Evolutionary conservation across 164 flowering plant genomes (phyloP).

Genomic region (grape (Vitis vinifera)): DNA sequence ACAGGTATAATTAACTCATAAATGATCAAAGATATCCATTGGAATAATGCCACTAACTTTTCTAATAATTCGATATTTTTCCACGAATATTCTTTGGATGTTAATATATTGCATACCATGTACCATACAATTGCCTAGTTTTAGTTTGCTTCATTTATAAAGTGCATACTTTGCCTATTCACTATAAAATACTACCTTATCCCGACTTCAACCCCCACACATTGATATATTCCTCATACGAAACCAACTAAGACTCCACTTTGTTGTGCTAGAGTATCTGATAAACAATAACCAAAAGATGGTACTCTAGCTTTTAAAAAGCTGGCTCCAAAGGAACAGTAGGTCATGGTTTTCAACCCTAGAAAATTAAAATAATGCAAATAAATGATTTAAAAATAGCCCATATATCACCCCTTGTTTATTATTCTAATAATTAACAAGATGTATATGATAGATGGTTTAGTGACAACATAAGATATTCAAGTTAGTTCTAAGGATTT

Average conservation of each 20-base stretch:
- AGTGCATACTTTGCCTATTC: too few species aligned
- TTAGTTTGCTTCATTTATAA: too few species aligned
- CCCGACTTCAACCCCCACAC: not conserved
- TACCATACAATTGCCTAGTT: too few species aligned
- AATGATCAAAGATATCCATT: too few species aligned
- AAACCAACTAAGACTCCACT: slow-evolving; percentile 35
- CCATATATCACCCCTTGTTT: not conserved
- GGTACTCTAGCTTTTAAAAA: slow-evolving; percentile 14
- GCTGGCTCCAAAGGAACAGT: slow-evolving; percentile 12
- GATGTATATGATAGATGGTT: not conserved
- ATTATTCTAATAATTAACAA: not conserved
- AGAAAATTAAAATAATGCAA: not conserved
- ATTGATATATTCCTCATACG: not conserved
- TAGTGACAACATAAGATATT: not conserved
- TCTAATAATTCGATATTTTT: too few species aligned
- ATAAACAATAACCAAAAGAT: slow-evolving; percentile 11
- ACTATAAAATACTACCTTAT: not conserved
- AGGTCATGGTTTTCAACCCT: not conserved
- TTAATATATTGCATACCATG: too few species aligned
- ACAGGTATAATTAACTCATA: too few species aligned
- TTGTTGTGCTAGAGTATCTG: not conserved
- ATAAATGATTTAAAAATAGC: not conserved
- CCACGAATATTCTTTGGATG: too few species aligned
- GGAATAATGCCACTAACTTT: too few species aligned
- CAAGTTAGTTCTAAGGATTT: too few species aligned